Percentiles rank a stretch among this genome's conserved stretches.
phyloP scores from a whole-genome alignment of 1,284 basidiomycete species.

The Melampsora larici-populina region DNA sequence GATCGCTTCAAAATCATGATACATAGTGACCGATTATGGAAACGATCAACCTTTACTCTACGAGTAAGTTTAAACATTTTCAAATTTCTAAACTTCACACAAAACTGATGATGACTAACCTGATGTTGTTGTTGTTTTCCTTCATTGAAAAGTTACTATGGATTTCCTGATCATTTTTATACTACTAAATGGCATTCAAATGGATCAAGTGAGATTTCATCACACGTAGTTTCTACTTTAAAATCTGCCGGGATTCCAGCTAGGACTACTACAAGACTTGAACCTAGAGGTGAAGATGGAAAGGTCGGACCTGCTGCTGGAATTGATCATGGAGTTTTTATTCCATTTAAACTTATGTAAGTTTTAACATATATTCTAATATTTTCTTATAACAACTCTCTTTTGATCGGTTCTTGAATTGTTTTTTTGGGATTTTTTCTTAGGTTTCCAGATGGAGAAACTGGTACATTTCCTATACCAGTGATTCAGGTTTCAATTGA shows the following conservation, averaged over 20 bases:
- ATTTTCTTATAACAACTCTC: neutral
- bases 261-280: slow-evolving; percentile 59
- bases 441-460: slow-evolving; percentile 42
- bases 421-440: too few species aligned
- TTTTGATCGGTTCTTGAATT: neutral
- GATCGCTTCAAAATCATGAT: neutral
- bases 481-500: slow-evolving; percentile 70
- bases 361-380: neutral
- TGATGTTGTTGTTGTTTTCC: too few species aligned
- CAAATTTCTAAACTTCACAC: too few species aligned
- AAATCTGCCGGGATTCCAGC: slow-evolving; percentile 62
- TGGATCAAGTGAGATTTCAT: slow-evolving; percentile 29
- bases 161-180: slow-evolving; percentile 35
- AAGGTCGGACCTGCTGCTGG: slow-evolving; percentile 64
- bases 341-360: slow-evolving; percentile 71
- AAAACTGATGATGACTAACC: neutral
- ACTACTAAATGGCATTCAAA: slow-evolving; percentile 35
- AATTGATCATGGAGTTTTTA: slow-evolving; percentile 60
- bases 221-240: slow-evolving; percentile 2
- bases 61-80: slow-evolving; percentile 26
- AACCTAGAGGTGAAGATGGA: slow-evolving; percentile 66
- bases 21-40: slow-evolving; percentile 40
- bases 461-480: slow-evolving; percentile 61
- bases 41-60: slow-evolving; percentile 34
- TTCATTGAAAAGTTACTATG: slow-evolving; percentile 29